Evolutionary conservation across 2,329 filamentous ascomycete species (phyloP).

Genomic region (Paramyrothecium roridum): DNA sequence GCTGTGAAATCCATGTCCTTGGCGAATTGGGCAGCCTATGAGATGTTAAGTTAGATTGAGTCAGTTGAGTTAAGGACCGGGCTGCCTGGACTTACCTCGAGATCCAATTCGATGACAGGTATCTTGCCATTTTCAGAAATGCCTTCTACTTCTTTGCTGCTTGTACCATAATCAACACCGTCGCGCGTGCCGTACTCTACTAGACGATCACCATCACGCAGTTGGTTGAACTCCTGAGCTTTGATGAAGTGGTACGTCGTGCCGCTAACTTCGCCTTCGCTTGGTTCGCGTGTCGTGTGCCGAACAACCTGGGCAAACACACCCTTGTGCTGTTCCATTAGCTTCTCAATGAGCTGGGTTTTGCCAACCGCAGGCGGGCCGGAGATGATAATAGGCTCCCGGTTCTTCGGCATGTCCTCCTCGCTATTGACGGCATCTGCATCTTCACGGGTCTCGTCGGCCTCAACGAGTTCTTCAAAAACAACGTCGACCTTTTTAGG

Average conservation of each 20-base stretch:
- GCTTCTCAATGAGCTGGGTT: constrained; percentile 57
- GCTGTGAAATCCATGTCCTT: constrained; percentile 55
- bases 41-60: constrained; percentile 1
- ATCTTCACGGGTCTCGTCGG: constrained; percentile 31
- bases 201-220: constrained; percentile 58
- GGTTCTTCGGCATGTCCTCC: constrained; percentile 43
- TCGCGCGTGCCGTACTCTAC: constrained; percentile 52
- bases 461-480: constrained; percentile 47
- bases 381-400: constrained; percentile 61
- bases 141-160: constrained; percentile 47
- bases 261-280: constrained; percentile 49
- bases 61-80: neutral
- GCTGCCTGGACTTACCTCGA: constrained; percentile 40
- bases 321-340: constrained; percentile 61
- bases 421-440: constrained; percentile 26
- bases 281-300: constrained; percentile 51
- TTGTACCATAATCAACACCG: constrained; percentile 54
- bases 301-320: constrained; percentile 59
- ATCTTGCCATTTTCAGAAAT: constrained; percentile 57
- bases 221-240: constrained; percentile 50
- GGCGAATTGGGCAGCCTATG: constrained; percentile 52
- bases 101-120: constrained; percentile 50
- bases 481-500: constrained; percentile 65
- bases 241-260: constrained; percentile 55
- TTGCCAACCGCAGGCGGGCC: constrained; percentile 63